These are phyloP conservation scores for Coemansia interrupta DNA, from an alignment of 192 early-diverging fungal genomes.

Conservation along the genomic window DNA sequence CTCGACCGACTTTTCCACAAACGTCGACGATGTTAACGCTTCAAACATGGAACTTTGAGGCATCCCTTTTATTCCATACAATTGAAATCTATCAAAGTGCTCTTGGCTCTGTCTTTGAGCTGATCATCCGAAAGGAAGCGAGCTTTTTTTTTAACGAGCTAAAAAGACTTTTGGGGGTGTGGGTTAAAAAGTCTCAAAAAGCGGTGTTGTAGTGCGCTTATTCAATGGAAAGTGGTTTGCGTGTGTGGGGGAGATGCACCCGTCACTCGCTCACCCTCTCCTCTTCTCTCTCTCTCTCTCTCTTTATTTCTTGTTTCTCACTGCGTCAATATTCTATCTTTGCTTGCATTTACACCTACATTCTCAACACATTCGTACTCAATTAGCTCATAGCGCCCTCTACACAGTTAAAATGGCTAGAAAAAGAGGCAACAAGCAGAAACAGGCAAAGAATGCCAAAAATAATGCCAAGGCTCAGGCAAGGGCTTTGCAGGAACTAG, in stretches of 20 bases:
- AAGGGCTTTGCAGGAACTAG: too few relatives aligned
- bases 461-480: neutral
- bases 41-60: constrained; percentile 25
- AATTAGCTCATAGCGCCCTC: too few relatives aligned
- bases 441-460: constrained; percentile 8
- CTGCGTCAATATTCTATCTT: neutral
- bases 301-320: too few relatives aligned
- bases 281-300: too few relatives aligned
- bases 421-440: constrained; percentile 3
- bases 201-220: too few relatives aligned
- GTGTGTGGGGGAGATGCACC: neutral
- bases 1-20: neutral
- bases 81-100: neutral
- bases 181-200: too few relatives aligned
- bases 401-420: constrained; percentile 1
- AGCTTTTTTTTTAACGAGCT: constrained; percentile 1
- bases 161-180: neutral
- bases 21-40: constrained; percentile 24
- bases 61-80: constrained; percentile 1
- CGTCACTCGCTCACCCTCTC: neutral
- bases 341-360: neutral
- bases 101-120: neutral
- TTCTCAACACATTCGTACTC: too few relatives aligned
- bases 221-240: neutral
- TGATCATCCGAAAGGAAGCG: neutral